Evolutionary conservation across 1,284 basidiomycete genomes (phyloP).

Genomic region (Volvariella volvacea): DNA sequence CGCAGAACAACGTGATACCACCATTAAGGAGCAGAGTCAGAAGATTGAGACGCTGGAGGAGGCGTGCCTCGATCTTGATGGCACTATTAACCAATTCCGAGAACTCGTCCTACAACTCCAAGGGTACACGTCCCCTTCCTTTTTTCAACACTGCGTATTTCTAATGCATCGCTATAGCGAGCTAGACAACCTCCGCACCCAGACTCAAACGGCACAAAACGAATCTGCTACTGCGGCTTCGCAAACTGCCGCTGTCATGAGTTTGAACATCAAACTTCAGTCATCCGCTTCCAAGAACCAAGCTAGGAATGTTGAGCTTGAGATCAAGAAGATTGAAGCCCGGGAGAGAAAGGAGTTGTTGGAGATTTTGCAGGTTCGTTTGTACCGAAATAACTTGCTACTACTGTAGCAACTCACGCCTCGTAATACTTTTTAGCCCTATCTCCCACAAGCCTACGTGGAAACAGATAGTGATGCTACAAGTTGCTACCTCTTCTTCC

Average conservation of each 20-base stretch:
- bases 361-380: slow-evolving; percentile 54
- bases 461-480: slow-evolving; percentile 85
- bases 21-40: slow-evolving; percentile 60
- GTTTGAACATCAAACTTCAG: slow-evolving; percentile 88
- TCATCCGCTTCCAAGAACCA: slow-evolving; percentile 86
- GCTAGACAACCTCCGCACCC: slow-evolving; percentile 72
- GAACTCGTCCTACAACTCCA: slow-evolving; percentile 84
- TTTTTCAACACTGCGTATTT: neutral
- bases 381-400: neutral
- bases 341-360: slow-evolving; percentile 76
- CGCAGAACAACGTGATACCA: slow-evolving; percentile 65
- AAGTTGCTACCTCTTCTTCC: slow-evolving; percentile 87
- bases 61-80: slow-evolving; percentile 77
- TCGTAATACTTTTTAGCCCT: too few species aligned
- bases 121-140: slow-evolving; percentile 37
- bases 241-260: slow-evolving; percentile 81
- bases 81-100: slow-evolving; percentile 85
- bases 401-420: too few species aligned
- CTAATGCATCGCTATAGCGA: slow-evolving; percentile 53
- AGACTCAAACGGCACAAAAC: slow-evolving; percentile 78
- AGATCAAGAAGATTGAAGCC: slow-evolving; percentile 79
- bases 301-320: slow-evolving; percentile 81
- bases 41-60: slow-evolving; percentile 72
- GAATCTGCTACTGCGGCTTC: slow-evolving; percentile 73
- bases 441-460: slow-evolving; percentile 79